phyloP scores from a whole-genome alignment of 2,329 filamentous ascomycete species.

The Sodiomyces alkalinus region DNA sequence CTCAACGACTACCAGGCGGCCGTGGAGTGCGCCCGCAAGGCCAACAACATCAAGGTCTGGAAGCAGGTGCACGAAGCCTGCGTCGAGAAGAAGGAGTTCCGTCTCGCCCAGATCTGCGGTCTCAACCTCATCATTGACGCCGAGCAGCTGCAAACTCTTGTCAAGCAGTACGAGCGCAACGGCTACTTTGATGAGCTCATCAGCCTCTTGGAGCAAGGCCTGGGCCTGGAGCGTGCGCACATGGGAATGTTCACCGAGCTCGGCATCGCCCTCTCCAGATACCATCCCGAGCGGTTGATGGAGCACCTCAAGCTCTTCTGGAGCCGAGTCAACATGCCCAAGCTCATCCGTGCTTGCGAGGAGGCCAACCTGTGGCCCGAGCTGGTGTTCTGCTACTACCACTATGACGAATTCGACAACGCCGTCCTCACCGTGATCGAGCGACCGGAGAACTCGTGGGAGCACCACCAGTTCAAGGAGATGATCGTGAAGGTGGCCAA shows the following conservation, averaged over 20 bases:
- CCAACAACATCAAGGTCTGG: slow-evolving; percentile 99
- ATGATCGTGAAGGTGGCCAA: slow-evolving; percentile 96
- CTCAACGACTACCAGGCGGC: slow-evolving; percentile 93
- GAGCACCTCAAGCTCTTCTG: slow-evolving; percentile 98
- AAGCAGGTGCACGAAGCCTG: slow-evolving; percentile 96
- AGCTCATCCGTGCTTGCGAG: slow-evolving; percentile 87
- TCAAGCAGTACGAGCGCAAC: slow-evolving; percentile 91
- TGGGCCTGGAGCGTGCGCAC: slow-evolving; percentile 81
- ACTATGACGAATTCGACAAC: slow-evolving; percentile 98
- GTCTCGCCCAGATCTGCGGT: slow-evolving; percentile 95
- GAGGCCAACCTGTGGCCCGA: slow-evolving; percentile 95
- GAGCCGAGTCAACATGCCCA: slow-evolving; percentile 93
- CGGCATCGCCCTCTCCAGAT: slow-evolving; percentile 83
- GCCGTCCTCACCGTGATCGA: slow-evolving; percentile 96
- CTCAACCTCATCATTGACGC: slow-evolving; percentile 96
- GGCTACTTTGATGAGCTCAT: slow-evolving; percentile 99
- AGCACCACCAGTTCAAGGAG: slow-evolving; percentile 99
- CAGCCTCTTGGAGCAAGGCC: slow-evolving; percentile 78
- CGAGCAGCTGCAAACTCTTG: slow-evolving; percentile 81
- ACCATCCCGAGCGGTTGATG: slow-evolving; percentile 92
- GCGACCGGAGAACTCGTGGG: slow-evolving; percentile 92
- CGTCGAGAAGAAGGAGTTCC: slow-evolving; percentile 96
- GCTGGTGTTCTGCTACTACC: slow-evolving; percentile 92
- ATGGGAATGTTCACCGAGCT: slow-evolving; percentile 97
- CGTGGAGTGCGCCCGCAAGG: slow-evolving; percentile 94